phyloP scores from a whole-genome alignment of 2,329 filamentous ascomycete species.

The Phaeosphaeriaceae sp. region DNA sequence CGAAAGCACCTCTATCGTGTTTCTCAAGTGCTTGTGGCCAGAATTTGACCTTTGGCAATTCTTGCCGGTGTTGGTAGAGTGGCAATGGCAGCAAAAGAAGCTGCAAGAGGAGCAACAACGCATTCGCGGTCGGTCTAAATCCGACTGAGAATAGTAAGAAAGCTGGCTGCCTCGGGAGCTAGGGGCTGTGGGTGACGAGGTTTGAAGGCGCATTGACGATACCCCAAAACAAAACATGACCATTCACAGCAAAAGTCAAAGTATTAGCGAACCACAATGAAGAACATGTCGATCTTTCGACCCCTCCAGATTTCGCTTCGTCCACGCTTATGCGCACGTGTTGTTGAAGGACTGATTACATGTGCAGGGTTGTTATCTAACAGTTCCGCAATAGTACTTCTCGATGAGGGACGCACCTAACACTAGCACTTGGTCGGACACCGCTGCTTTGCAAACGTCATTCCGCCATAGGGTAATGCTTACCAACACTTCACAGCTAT shows the following conservation, averaged over 20 bases:
- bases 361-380: constrained; percentile 17
- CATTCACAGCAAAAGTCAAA: constrained; percentile 24
- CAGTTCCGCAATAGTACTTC: too few species aligned
- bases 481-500: constrained; percentile 2
- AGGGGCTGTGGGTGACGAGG: constrained; percentile 11
- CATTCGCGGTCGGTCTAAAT: constrained; percentile 35
- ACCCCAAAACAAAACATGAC: constrained; percentile 29
- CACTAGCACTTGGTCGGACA: background rate
- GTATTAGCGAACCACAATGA: constrained; percentile 18
- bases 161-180: constrained; percentile 8
- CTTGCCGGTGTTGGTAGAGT: constrained; percentile 88
- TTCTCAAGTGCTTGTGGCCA: constrained; percentile 91
- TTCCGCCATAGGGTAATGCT: background rate
- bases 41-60: constrained; percentile 96
- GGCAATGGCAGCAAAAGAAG: constrained; percentile 69
- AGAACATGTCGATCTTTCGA: constrained; percentile 13
- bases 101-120: constrained; percentile 45
- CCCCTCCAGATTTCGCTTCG: constrained; percentile 3
- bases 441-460: background rate
- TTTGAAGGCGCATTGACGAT: constrained; percentile 29
- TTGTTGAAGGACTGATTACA: constrained; percentile 19
- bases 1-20: constrained; percentile 89
- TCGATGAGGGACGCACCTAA: constrained; percentile 4
- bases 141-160: constrained; percentile 24
- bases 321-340: constrained; percentile 8